Conservation (phyloP, 2,329 filamentous ascomycete species). For the Fusarium guadeloupense region DNA sequence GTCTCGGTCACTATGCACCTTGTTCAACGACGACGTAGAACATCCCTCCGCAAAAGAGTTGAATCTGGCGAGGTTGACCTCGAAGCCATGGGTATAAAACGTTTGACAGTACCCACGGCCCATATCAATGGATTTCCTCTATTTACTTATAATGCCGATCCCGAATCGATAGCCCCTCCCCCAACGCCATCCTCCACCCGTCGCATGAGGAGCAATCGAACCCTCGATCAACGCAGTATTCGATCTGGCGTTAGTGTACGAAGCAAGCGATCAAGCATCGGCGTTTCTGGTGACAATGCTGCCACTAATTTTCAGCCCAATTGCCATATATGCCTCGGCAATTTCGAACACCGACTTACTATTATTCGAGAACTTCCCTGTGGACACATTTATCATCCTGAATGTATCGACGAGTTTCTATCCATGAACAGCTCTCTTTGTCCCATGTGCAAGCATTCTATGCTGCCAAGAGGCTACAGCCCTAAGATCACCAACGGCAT, state of each 20-base stretch:
- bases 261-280: conserved; percentile 52
- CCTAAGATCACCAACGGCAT: conserved; percentile 83
- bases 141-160: conserved; percentile 75
- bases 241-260: conserved; percentile 46
- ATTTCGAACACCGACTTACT: conserved; percentile 74
- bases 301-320: conserved; percentile 76
- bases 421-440: conserved; percentile 83
- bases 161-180: conserved; percentile 51
- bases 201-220: conserved; percentile 45
- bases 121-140: conserved; percentile 79
- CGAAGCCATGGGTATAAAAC: conserved; percentile 85
- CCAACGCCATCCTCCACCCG: conserved; percentile 50
- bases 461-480: conserved; percentile 74
- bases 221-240: conserved; percentile 44
- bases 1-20: conserved; percentile 80
- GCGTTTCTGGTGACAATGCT: conserved; percentile 48
- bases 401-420: conserved; percentile 89
- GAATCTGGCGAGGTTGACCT: conserved; percentile 83
- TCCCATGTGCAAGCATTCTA: conserved; percentile 87
- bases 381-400: conserved; percentile 90
- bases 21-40: conserved; percentile 76
- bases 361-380: conserved; percentile 88
- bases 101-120: conserved; percentile 77
- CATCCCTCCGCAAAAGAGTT: conserved; percentile 74
- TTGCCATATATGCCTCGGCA: conserved; percentile 90